Conservation (phyloP, 106 monocot genomes). For the Ottelia alismoides region DNA sequence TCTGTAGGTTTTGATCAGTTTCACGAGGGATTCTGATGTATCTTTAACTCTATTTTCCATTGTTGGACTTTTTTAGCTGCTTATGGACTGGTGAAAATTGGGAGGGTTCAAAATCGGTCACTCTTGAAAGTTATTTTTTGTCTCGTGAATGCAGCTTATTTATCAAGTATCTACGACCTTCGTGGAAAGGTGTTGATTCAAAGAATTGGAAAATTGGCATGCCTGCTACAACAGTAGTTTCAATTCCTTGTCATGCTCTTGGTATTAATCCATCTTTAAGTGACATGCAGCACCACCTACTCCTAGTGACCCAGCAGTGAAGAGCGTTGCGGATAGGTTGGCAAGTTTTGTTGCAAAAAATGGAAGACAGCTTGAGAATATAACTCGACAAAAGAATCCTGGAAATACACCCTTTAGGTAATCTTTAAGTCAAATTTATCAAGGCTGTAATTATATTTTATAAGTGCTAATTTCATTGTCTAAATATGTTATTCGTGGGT, state of each 20-base stretch:
- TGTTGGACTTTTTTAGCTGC: no score
- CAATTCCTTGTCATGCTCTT: constrained; percentile 65
- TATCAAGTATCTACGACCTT: constrained; percentile 42
- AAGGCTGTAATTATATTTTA: no score
- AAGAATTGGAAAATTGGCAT: constrained; percentile 75
- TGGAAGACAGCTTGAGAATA: constrained; percentile 80
- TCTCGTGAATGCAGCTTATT: constrained; percentile 58
- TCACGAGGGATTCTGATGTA: no score
- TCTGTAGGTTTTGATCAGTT: no score
- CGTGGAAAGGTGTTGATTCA: constrained; percentile 75
- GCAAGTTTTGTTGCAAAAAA: constrained; percentile 94
- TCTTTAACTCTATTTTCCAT: no score
- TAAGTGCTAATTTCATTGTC: no score
- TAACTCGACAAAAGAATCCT: constrained; percentile 90
- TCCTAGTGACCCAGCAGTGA: constrained; percentile 79
- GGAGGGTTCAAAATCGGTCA: no score
- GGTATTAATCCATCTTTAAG: constrained; percentile 96
- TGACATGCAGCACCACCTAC: constrained; percentile 89
- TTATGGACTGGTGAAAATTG: no score
- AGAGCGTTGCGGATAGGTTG: constrained; percentile 76
- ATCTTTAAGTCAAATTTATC: background rate
- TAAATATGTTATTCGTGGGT: no score
- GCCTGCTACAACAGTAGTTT: constrained; percentile 51
- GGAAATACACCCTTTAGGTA: constrained; percentile 99
- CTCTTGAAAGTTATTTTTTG: constrained; percentile 36